Evolutionary conservation across 1,284 basidiomycete species (phyloP).

Genomic region (Cryptococcus jaspeensis): DNA sequence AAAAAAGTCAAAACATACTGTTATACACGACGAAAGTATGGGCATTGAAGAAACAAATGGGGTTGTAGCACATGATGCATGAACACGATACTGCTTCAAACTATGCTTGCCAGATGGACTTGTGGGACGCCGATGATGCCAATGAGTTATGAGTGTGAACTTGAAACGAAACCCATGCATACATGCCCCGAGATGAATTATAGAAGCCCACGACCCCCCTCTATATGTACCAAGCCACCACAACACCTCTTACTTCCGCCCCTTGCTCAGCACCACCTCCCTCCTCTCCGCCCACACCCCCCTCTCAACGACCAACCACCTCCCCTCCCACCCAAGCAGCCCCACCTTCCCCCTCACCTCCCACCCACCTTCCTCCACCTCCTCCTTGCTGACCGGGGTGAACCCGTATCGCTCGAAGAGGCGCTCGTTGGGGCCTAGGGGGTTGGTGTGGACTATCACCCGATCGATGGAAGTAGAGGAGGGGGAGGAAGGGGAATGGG

Average conservation of each 20-base stretch:
- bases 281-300: slow-evolving; percentile 7
- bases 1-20: neutral
- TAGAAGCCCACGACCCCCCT: too few species aligned
- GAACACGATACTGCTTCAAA: neutral
- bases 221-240: too few species aligned
- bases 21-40: too few species aligned
- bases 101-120: too few species aligned
- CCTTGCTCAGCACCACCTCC: slow-evolving; percentile 7
- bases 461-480: slow-evolving; percentile 24
- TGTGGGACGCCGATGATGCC: too few species aligned
- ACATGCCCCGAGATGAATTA: too few species aligned
- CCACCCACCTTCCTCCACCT: neutral
- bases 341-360: slow-evolving; percentile 10
- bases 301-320: slow-evolving; percentile 19
- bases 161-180: too few species aligned
- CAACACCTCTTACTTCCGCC: too few species aligned
- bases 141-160: too few species aligned
- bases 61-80: too few species aligned
- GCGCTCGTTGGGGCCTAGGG: slow-evolving; percentile 54
- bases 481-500: neutral
- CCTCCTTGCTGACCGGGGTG: neutral
- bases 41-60: neutral
- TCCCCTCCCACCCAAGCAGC: slow-evolving; percentile 14
- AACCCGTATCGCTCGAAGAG: slow-evolving; percentile 60
- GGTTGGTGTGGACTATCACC: slow-evolving; percentile 57